These are phyloP conservation scores for Fomes fomentarius DNA, from an alignment of 1,284 basidiomycete species.

Conservation along the genomic window DNA sequence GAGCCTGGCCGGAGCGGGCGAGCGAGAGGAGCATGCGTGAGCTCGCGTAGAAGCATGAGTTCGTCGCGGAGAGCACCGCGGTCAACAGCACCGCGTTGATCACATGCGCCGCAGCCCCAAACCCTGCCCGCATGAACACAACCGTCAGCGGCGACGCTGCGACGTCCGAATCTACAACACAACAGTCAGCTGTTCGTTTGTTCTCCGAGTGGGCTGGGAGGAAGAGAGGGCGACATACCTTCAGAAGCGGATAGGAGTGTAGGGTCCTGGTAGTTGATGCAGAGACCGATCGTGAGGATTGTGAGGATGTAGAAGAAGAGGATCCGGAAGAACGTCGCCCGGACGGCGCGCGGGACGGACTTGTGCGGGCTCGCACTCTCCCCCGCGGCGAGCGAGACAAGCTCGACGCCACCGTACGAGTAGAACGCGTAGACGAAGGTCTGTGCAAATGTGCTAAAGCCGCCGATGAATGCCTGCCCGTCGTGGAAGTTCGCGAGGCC, in stretches of 20 bases:
- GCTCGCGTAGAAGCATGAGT: conserved; percentile 75
- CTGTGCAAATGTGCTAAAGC: conserved; percentile 55
- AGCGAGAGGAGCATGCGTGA: conserved; percentile 85
- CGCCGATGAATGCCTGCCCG: conserved; percentile 54
- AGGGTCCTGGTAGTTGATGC: conserved; percentile 55
- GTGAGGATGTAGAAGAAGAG: conserved; percentile 64
- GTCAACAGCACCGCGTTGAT: conserved; percentile 66
- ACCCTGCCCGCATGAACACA: conserved; percentile 59
- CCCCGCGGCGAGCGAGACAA: conserved; percentile 68
- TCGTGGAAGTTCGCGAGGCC: conserved; percentile 57
- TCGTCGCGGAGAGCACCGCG: conserved; percentile 63
- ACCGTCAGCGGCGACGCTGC: conserved; percentile 60
- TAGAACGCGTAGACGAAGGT: conserved; percentile 64
- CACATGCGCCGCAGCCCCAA: conserved; percentile 58
- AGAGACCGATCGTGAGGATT: conserved; percentile 58
- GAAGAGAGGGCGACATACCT: conserved; percentile 32
- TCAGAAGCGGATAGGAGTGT: conserved; percentile 49
- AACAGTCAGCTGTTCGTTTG: too few relatives aligned
- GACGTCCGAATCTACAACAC: conserved; percentile 43
- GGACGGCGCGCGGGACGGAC: conserved; percentile 69
- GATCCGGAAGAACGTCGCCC: conserved; percentile 70
- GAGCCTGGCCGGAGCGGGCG: conserved; percentile 78
- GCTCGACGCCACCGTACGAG: conserved; percentile 78
- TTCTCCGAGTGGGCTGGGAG: too few relatives aligned
- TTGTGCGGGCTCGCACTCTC: conserved; percentile 61